Evolutionary conservation across 495 filamentous ascomycete species (phyloP).

Genomic region (Penicillium chermesinum): DNA sequence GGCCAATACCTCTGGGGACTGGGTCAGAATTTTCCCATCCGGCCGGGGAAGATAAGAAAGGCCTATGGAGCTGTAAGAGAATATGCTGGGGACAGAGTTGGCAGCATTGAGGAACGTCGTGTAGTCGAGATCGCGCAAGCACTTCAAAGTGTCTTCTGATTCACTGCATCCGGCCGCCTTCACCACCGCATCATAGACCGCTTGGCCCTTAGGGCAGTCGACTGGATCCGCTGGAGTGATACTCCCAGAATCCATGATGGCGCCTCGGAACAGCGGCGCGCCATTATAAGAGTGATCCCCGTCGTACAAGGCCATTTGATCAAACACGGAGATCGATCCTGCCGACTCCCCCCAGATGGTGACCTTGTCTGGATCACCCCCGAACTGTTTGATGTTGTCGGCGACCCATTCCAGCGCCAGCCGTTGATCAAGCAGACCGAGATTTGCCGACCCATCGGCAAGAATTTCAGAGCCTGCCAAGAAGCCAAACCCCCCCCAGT

Average conservation of each 20-base stretch:
- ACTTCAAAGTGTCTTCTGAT: constrained; percentile 53
- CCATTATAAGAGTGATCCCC: constrained; percentile 67
- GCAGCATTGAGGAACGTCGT: constrained; percentile 55
- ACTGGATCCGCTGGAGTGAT: constrained; percentile 59
- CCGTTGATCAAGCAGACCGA: constrained; percentile 50
- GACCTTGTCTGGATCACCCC: constrained; percentile 56
- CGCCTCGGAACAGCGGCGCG: constrained; percentile 62
- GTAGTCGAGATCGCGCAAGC: constrained; percentile 57
- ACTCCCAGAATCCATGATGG: constrained; percentile 68
- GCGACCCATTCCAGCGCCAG: constrained; percentile 49
- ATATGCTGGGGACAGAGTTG: constrained; percentile 60
- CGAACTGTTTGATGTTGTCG: constrained; percentile 52
- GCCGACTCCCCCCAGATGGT: constrained; percentile 73
- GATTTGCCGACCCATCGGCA: constrained; percentile 55
- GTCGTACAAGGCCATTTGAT: constrained; percentile 65
- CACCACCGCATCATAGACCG: constrained; percentile 60
- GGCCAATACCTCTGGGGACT: constrained; percentile 51
- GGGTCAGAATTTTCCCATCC: constrained; percentile 52
- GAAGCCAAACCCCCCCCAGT: constrained; percentile 68
- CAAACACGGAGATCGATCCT: constrained; percentile 64
- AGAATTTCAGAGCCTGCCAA: constrained; percentile 64
- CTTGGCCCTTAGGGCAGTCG: constrained; percentile 58
- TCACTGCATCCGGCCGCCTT: constrained; percentile 52
- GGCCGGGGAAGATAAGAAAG: constrained; percentile 63
- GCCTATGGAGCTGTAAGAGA: constrained; percentile 58